phyloP scores from a whole-genome alignment of 2,329 filamentous ascomycete species.

The Trichoderma guizhouense region DNA sequence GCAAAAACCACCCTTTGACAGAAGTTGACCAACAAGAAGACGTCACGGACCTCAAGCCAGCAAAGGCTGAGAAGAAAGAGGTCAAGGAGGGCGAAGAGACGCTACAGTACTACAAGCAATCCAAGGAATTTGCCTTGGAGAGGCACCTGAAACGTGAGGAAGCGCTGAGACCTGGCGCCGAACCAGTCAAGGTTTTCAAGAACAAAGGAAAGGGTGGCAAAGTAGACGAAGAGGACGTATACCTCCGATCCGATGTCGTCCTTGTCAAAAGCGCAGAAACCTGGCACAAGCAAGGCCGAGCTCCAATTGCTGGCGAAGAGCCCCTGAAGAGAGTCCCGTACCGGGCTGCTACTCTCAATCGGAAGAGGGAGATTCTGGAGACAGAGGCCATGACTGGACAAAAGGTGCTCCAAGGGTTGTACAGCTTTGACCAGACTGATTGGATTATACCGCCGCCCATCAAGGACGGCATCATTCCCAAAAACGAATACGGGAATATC shows the following conservation, averaged over 20 bases:
- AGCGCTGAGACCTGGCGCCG: slow-evolving; percentile 67
- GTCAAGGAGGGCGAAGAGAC: slow-evolving; percentile 75
- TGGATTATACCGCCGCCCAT: slow-evolving; percentile 94
- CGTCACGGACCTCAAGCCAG: slow-evolving; percentile 68
- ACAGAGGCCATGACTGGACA: slow-evolving; percentile 73
- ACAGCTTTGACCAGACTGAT: slow-evolving; percentile 79
- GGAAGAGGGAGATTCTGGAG: slow-evolving; percentile 86
- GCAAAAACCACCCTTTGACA: slow-evolving; percentile 53
- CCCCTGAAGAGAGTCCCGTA: slow-evolving; percentile 87
- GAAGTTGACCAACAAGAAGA: slow-evolving; percentile 79
- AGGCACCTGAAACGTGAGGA: slow-evolving; percentile 90
- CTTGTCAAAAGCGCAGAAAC: slow-evolving; percentile 88
- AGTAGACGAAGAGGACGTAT: slow-evolving; percentile 75
- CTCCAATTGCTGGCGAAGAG: slow-evolving; percentile 64
- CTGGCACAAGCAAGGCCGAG: slow-evolving; percentile 95
- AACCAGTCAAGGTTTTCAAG: slow-evolving; percentile 70
- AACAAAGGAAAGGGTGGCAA: slow-evolving; percentile 72
- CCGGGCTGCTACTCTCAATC: slow-evolving; percentile 82
- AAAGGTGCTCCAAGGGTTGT: slow-evolving; percentile 84
- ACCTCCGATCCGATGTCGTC: slow-evolving; percentile 72
- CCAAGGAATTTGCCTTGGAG: slow-evolving; percentile 78
- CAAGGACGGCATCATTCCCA: slow-evolving; percentile 78
- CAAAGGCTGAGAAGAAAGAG: slow-evolving; percentile 69
- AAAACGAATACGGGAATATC: slow-evolving; percentile 94
- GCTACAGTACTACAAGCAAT: slow-evolving; percentile 83